phyloP scores from a whole-genome alignment of 805 yeast species.

The Suhomyces sp. region DNA sequence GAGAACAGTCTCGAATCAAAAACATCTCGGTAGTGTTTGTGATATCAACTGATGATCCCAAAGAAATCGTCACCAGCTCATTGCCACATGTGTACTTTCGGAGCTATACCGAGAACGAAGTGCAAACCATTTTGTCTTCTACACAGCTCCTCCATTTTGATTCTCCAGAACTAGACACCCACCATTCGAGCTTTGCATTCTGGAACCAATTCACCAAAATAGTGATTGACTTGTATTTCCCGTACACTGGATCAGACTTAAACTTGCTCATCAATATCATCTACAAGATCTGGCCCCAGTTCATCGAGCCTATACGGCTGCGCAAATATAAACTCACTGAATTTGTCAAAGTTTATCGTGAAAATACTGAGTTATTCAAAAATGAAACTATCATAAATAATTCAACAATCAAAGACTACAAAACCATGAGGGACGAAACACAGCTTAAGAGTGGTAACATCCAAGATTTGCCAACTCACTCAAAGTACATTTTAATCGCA shows the following conservation, averaged over 20 bases:
- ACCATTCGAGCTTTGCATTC: conserved; percentile 21
- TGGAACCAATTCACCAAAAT: conserved; percentile 46
- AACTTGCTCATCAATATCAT: conserved; percentile 33
- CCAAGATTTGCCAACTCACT: conserved; percentile 54
- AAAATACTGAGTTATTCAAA: conserved; percentile 25
- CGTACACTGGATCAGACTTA: conserved; percentile 47
- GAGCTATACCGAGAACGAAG: conserved; percentile 36
- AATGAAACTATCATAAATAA: conserved; percentile 33
- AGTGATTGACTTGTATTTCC: conserved; percentile 44
- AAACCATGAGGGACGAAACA: conserved; percentile 22
- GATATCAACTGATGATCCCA: conserved; percentile 39
- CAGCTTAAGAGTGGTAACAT: conserved; percentile 18
- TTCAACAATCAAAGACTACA: conserved; percentile 28
- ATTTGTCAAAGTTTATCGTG: conserved; percentile 36
- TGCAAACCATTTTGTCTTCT: conserved; percentile 36
- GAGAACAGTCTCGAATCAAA: conserved; percentile 37
- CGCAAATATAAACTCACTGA: conserved; percentile 25
- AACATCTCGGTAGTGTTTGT: conserved; percentile 41
- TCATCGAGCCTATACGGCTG: conserved; percentile 24
- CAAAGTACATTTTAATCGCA: conserved; percentile 75
- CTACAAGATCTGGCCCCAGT: conserved; percentile 33
- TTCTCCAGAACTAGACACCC: conserved; percentile 13
- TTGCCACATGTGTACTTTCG: conserved; percentile 43
- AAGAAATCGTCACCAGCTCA: conserved; percentile 35
- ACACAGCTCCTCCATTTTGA: conserved; percentile 26